Base-by-base conservation (phyloP, 441 rosid species). In the Jatropha podagrica region DNA sequence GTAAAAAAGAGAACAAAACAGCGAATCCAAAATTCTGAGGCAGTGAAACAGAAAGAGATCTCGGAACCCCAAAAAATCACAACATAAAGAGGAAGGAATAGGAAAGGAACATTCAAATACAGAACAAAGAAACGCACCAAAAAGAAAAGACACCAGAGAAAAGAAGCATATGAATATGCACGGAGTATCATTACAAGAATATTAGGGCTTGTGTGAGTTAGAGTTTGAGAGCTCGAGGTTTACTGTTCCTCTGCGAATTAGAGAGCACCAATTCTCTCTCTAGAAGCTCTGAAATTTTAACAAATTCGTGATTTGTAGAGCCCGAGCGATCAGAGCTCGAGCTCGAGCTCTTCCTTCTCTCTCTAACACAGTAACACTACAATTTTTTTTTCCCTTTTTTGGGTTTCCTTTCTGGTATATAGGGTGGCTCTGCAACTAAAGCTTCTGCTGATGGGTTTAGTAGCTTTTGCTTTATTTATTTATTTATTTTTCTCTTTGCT, bases 111-210 rank as follows among this genome's bases (percentile, higher is more conserved):
- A 44, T 65, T 74, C 82, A 81, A 74, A 46, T 46, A 68, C 49
- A 76, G 75, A 55, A 74, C 18, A 58, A 66, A 49, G 6, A 76
- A 38, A 81, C 73, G 74, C 78, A 79, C 79, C 70, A 13, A 56
- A 23, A 9, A 58, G 68, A 74, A 13, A 61, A 76, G 76, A 10
- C 1, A 44, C 10, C 48, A 69, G 40, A 6, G 3, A 26, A 78
- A 73, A 71, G 61, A 81, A 63, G 52, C 60, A 37, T 63, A 69
- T 7, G 61, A 75, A 68, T 60, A 73, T 68, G 71, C 55, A 75
- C 44, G 67, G 67, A 46, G 56, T 42, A 72, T 72, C 41, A 4
- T 27, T 23, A 67, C 40, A 46, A 12, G 44, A 72, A 44, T 44
- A 27, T 26, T 7, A 63, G 62, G 62, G 69, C 46, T 73, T 46